phyloP scores from a whole-genome alignment of 805 yeast genomes.

The Phaffomyces opuntiae region DNA sequence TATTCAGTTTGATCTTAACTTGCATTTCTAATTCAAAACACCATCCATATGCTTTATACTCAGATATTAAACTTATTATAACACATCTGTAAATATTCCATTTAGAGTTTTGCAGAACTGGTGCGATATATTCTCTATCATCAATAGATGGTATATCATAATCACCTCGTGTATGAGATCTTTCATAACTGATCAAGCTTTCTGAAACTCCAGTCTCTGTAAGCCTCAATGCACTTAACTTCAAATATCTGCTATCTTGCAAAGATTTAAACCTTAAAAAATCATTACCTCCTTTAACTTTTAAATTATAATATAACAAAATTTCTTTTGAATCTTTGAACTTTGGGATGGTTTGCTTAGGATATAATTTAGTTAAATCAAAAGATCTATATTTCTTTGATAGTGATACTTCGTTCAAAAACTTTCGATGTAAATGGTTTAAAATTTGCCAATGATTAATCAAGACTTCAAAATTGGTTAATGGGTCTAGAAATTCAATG shows the following conservation, averaged over 20 bases:
- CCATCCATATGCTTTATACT: constrained; percentile 5
- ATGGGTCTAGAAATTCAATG: constrained; percentile 3
- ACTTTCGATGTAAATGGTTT: constrained; percentile 3
- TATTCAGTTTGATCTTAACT: constrained; percentile 5
- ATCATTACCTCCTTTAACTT: constrained; percentile 1
- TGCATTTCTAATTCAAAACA: constrained; percentile 9
- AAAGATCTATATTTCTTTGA: constrained; percentile 1
- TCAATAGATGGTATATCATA: too few species aligned
- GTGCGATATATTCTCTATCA: too few species aligned
- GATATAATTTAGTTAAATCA: constrained; percentile 5
- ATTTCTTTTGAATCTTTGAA: not conserved
- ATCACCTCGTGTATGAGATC: too few species aligned
- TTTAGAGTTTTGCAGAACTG: not conserved
- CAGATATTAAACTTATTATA: constrained; percentile 3
- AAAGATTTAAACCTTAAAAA: not conserved
- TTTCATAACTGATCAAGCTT: too few species aligned
- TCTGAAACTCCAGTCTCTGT: too few species aligned
- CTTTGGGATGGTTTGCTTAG: constrained; percentile 1
- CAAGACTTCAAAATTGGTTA: constrained; percentile 3
- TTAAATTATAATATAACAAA: constrained; percentile 2
- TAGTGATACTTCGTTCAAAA: constrained; percentile 1
- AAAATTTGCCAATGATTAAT: constrained; percentile 11
- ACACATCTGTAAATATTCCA: constrained; percentile 11
- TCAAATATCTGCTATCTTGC: not conserved
- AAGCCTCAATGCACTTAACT: not conserved